Evolutionary conservation across 2,329 filamentous ascomycete genomes (phyloP), one percentile per base, ranked within the genome.

Genomic region (Aspergillus clavatus): DNA sequence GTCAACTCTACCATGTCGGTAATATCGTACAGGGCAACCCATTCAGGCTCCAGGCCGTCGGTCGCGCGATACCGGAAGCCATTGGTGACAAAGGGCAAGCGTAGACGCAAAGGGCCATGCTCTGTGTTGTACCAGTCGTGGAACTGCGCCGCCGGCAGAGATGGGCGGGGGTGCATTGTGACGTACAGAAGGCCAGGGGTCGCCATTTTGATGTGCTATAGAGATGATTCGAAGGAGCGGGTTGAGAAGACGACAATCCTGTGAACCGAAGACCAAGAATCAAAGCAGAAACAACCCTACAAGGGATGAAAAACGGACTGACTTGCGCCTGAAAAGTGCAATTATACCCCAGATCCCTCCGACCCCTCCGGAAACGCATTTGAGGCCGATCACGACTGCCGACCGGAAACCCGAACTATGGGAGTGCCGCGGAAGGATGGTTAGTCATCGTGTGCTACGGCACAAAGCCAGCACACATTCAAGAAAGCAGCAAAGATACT

Each of bases 71-170:
- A 95, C 35, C 89, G 84, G 56, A 93, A 83, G 47, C 89, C 89
- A 65, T 88, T 93, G 55, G 71, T 64, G 62, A 90, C 82, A 57
- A 85, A 82, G 3, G 86, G 81, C 11, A 94, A 72, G 39, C 87
- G 84, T 5, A 94, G 78, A 38, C 89, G 84, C 12, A 83, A 80
- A 14, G 89, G 89, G 43, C 89, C 89, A 70, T 95, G 89, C 72
- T 95, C 89, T 67, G 89, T 93, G 72, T 94, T 90, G 74, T 95
- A 95, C 87, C 87, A 91, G 65, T 94, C 87, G 68, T 94, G 86
- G 70, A 95, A 94, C 59, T 87, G 81, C 51, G 80, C 74, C 38
- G 77, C 68, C 44, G 83, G 74, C 57, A 89, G 76, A 54, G 77
- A 77, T 46, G 79, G 74, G 65, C 79, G 77, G 57, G 88, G 87